These are phyloP conservation scores for Ascochyta rabiei DNA, from an alignment of 2,329 filamentous ascomycete species.

Conservation along the genomic window DNA sequence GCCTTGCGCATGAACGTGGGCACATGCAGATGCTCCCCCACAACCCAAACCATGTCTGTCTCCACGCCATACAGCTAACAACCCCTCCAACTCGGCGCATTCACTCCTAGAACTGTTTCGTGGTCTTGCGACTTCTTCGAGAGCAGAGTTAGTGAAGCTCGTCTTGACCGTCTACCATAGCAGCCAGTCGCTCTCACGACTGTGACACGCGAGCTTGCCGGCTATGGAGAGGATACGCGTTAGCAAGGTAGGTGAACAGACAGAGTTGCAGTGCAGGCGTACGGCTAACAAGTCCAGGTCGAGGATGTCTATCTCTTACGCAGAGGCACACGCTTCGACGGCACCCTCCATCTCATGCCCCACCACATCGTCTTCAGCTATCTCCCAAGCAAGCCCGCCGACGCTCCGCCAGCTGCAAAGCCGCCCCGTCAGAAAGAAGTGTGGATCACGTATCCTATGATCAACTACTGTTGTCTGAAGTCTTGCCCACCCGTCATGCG, in stretches of 20 bases:
- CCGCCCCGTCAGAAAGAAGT: constrained; percentile 67
- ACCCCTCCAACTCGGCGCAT: not conserved
- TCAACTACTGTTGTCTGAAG: constrained; percentile 78
- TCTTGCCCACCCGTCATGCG: constrained; percentile 72
- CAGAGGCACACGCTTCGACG: constrained; percentile 61
- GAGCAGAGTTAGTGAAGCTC: not conserved
- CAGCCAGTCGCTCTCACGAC: constrained; percentile 14
- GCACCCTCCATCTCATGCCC: constrained; percentile 66
- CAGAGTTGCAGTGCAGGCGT: not conserved
- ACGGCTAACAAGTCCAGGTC: constrained; percentile 51
- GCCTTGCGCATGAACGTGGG: constrained; percentile 10
- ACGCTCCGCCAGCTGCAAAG: constrained; percentile 46
- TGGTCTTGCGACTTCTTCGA: not conserved
- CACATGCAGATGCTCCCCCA: constrained; percentile 14
- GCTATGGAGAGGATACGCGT: constrained; percentile 55
- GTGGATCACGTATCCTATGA: constrained; percentile 95
- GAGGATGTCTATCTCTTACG: constrained; percentile 67
- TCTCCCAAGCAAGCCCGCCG: constrained; percentile 51
- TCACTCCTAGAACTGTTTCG: not conserved
- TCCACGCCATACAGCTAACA: constrained; percentile 1
- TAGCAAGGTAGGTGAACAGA: constrained; percentile 47
- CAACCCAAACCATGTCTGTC: constrained; percentile 8
- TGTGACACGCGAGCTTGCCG: constrained; percentile 11
- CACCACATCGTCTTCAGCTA: constrained; percentile 71
- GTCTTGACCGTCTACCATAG: not conserved